Percentiles rank a stretch among this genome's conserved stretches.
These are phyloP conservation scores for Dipodascus albidus DNA, from an alignment of 805 yeast species.

Conservation along the genomic window DNA sequence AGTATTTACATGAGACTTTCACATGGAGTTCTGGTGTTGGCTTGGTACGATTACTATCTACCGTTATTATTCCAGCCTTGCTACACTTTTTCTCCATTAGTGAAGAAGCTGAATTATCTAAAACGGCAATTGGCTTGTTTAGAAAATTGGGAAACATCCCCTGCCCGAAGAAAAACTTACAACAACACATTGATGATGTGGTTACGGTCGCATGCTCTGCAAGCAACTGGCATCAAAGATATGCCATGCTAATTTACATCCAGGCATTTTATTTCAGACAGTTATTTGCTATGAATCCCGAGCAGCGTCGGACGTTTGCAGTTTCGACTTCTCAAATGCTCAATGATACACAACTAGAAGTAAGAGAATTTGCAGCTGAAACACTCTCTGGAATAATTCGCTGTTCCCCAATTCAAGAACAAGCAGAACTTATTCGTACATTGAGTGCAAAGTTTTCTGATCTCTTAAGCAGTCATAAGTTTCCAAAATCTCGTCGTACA, in stretches of 20 bases:
- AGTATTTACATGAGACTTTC: conserved; percentile 45
- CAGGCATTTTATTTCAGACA: conserved; percentile 65
- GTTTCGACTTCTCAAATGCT: conserved; percentile 41
- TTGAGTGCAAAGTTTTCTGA: conserved; percentile 29
- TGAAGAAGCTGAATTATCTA: conserved; percentile 56
- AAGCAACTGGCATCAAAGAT: conserved; percentile 49
- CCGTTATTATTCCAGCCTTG: conserved; percentile 56
- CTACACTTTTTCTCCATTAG: conserved; percentile 52
- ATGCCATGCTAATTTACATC: conserved; percentile 54
- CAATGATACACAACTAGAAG: conserved; percentile 56
- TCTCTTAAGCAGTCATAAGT: neutral
- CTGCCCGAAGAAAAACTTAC: conserved; percentile 31
- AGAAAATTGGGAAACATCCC: conserved; percentile 37
- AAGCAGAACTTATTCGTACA: conserved; percentile 32
- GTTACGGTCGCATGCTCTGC: conserved; percentile 27
- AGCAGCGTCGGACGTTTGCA: conserved; percentile 40
- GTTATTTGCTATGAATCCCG: conserved; percentile 38
- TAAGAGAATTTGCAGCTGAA: conserved; percentile 59
- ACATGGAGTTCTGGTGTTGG: conserved; percentile 42
- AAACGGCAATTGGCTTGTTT: conserved; percentile 36
- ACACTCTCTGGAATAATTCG: conserved; percentile 78
- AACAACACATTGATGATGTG: conserved; percentile 34
- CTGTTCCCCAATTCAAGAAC: conserved; percentile 37
- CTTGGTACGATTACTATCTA: conserved; percentile 39
- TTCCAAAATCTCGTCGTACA: conserved; percentile 15